phyloP scores from a whole-genome alignment of 106 monocot species.

The Dioscorea zingiberensis region DNA sequence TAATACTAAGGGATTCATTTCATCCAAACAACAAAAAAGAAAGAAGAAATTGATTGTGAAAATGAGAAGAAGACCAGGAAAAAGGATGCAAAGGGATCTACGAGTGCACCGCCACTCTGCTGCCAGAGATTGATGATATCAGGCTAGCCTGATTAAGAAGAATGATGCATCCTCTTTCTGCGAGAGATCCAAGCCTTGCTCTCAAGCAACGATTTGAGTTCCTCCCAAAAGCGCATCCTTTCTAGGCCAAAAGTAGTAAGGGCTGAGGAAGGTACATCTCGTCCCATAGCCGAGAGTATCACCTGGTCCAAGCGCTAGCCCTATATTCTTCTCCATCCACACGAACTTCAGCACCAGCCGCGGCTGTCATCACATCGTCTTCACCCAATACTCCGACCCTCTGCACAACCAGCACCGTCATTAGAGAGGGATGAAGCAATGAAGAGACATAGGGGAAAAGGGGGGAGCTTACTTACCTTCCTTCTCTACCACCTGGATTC shows the following conservation, averaged over 20 bases:
- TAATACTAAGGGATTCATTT: too few species aligned
- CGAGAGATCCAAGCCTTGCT: slow-evolving; percentile 5
- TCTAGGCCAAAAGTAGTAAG: slow-evolving; percentile 14
- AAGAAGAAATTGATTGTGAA: too few species aligned
- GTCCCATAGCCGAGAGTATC: slow-evolving; percentile 9
- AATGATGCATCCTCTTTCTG: slow-evolving; percentile 16
- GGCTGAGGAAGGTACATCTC: slow-evolving; percentile 5
- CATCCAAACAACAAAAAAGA: too few species aligned
- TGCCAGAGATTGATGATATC: slow-evolving; percentile 16
- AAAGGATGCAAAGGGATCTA: not conserved
- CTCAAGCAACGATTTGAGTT: slow-evolving; percentile 9
- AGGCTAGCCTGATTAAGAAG: slow-evolving; percentile 14
- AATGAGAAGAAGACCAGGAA: too few species aligned
- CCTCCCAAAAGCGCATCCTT: slow-evolving; percentile 16
- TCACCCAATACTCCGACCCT: not conserved
- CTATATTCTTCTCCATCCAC: slow-evolving; percentile 15
- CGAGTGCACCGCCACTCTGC: slow-evolving; percentile 9
- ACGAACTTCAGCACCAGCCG: slow-evolving; percentile 4
- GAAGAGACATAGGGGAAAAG: not conserved
- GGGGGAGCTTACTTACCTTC: not conserved
- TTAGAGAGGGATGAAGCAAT: not conserved
- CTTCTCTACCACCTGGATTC: not conserved
- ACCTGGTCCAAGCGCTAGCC: slow-evolving; percentile 7
- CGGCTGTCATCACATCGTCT: slow-evolving; percentile 6
- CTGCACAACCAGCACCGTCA: slow-evolving; percentile 1